phyloP scores from a whole-genome alignment of 2,329 filamentous ascomycete genomes.

The Pseudogymnoascus sp. region DNA sequence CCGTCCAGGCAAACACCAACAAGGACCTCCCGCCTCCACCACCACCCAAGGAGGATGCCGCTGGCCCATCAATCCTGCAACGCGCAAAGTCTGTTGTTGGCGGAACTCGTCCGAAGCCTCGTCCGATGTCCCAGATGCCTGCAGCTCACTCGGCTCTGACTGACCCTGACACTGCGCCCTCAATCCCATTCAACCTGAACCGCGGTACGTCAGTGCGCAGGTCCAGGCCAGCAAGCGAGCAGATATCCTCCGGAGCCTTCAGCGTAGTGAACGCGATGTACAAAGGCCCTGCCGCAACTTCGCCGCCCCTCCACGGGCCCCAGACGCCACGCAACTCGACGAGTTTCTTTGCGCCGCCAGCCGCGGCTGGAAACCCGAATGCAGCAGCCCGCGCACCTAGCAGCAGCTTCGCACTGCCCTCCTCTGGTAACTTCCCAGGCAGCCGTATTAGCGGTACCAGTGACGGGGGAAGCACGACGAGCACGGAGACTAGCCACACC shows the following conservation, averaged over 20 bases:
- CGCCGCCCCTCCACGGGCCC: slow-evolving; percentile 44
- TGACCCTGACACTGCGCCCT: slow-evolving; percentile 67
- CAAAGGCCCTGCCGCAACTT: slow-evolving; percentile 57
- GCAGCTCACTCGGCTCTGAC: slow-evolving; percentile 37
- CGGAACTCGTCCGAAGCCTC: slow-evolving; percentile 40
- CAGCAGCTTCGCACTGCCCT: slow-evolving; percentile 36
- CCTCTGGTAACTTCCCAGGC: slow-evolving; percentile 60
- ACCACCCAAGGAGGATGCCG: slow-evolving; percentile 39
- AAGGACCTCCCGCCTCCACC: slow-evolving; percentile 81
- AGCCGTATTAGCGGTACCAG: slow-evolving; percentile 40
- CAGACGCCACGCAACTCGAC: slow-evolving; percentile 51
- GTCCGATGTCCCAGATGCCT: slow-evolving; percentile 52
- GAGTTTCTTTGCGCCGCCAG: slow-evolving; percentile 52
- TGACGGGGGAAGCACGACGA: background rate
- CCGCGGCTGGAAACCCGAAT: slow-evolving; percentile 43
- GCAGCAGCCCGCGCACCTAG: slow-evolving; percentile 45
- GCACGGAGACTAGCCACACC: slow-evolving; percentile 56
- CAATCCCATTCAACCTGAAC: slow-evolving; percentile 59
- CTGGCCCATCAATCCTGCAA: slow-evolving; percentile 45
- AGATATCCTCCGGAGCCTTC: slow-evolving; percentile 51
- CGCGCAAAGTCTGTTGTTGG: slow-evolving; percentile 54
- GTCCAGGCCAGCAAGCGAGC: slow-evolving; percentile 53
- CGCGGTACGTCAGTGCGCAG: slow-evolving; percentile 44
- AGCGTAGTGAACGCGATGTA: slow-evolving; percentile 86
- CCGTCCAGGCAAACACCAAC: slow-evolving; percentile 38